Conservation (phyloP, 2,329 filamentous ascomycete species). For the Calonectria honghensis region DNA sequence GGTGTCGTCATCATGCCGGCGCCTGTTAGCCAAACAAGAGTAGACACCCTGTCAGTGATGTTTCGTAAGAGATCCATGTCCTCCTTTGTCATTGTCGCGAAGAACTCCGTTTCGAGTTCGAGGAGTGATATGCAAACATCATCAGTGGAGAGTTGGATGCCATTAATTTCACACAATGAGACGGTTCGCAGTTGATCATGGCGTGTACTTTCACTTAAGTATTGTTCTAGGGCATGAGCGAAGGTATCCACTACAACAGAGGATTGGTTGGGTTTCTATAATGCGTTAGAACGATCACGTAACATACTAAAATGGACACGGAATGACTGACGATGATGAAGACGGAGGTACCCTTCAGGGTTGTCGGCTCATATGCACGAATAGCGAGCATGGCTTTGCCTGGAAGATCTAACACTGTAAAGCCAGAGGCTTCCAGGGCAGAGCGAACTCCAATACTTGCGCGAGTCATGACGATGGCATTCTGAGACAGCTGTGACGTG, state of each 20-base stretch:
- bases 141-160: not conserved
- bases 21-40: not conserved
- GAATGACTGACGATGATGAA: not conserved
- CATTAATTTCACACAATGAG: not conserved
- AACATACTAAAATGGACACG: not conserved
- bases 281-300: not conserved
- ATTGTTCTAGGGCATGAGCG: not conserved
- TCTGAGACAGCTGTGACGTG: not conserved
- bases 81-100: not conserved
- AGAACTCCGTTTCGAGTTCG: not conserved
- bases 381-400: not conserved
- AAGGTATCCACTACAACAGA: not conserved
- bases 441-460: not conserved
- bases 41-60: conserved; percentile 2
- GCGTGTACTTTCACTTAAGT: not conserved
- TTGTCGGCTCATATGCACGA: not conserved
- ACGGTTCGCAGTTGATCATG: not conserved
- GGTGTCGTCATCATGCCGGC: conserved; percentile 1
- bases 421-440: not conserved
- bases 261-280: conserved; percentile 1
- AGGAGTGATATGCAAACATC: conserved; percentile 8
- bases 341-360: not conserved
- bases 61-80: conserved; percentile 1
- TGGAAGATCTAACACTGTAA: not conserved
- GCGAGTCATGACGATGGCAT: not conserved